These are phyloP conservation scores for Chaetothyriales sp. DNA, from an alignment of 2,329 filamentous ascomycete genomes.

Conservation along the genomic window DNA sequence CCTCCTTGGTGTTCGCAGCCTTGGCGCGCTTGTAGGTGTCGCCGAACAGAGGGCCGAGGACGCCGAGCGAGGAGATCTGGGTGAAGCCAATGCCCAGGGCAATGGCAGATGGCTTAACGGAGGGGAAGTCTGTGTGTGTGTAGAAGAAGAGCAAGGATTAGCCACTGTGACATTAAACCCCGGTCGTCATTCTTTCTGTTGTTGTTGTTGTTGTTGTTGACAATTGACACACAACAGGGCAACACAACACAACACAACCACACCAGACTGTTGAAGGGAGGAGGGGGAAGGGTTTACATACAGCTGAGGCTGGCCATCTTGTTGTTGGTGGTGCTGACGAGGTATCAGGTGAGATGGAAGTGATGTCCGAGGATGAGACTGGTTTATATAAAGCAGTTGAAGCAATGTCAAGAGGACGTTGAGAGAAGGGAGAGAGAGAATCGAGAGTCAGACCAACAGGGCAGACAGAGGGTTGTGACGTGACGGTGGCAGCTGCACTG, in stretches of 20 bases:
- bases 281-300: slow-evolving; percentile 26
- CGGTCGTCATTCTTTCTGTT: background rate
- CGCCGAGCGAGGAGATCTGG: slow-evolving; percentile 75
- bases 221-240: no score
- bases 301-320: slow-evolving; percentile 46
- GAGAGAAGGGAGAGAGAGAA: background rate
- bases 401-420: background rate
- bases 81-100: slow-evolving; percentile 92
- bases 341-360: background rate
- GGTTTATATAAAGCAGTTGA: background rate
- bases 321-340: slow-evolving; percentile 12
- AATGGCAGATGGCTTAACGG: slow-evolving; percentile 96
- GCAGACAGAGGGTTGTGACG: background rate
- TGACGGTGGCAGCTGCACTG: background rate
- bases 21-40: slow-evolving; percentile 89
- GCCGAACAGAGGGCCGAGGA: slow-evolving; percentile 80
- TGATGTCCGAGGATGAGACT: background rate
- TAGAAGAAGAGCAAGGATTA: slow-evolving; percentile 7
- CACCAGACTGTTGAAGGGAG: no score
- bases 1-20: slow-evolving; percentile 83
- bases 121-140: slow-evolving; percentile 53
- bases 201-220: no score
- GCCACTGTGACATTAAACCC: slow-evolving; percentile 1
- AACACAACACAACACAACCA: no score
- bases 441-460: background rate